Evolutionary conservation across 768 basidiomycete species (phyloP).

Genomic region (Mycena floridula): DNA sequence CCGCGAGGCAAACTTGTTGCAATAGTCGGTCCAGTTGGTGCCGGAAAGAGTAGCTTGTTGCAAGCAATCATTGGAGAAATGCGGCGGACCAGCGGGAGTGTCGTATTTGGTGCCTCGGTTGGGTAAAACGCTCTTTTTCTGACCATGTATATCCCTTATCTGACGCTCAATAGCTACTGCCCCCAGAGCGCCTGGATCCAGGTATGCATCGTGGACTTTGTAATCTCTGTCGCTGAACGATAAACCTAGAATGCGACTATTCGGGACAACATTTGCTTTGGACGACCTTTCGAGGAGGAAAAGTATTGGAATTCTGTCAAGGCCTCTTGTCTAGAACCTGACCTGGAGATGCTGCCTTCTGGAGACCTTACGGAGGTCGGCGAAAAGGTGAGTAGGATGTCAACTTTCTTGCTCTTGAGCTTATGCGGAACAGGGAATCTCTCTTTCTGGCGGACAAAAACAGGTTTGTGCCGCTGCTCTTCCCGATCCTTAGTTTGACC

Average conservation of each 20-base stretch:
- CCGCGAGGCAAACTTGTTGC: slow-evolving; percentile 77
- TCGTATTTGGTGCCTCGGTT: slow-evolving; percentile 70
- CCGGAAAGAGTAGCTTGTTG: slow-evolving; percentile 63
- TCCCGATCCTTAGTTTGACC: too few species aligned
- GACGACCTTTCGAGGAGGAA: slow-evolving; percentile 73
- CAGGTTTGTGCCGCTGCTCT: too few species aligned
- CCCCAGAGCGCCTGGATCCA: slow-evolving; percentile 92
- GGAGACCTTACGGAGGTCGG: slow-evolving; percentile 85
- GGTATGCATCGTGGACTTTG: slow-evolving; percentile 22
- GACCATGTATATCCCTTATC: too few species aligned
- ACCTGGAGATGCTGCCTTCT: slow-evolving; percentile 68
- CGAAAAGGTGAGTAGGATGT: slow-evolving; percentile 40
- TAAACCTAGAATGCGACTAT: slow-evolving; percentile 65
- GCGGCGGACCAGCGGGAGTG: slow-evolving; percentile 58
- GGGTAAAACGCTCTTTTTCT: too few species aligned
- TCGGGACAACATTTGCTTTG: slow-evolving; percentile 87
- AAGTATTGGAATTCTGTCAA: slow-evolving; percentile 77
- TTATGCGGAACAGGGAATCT: slow-evolving; percentile 54
- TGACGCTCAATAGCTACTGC: slow-evolving; percentile 28
- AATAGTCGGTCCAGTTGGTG: slow-evolving; percentile 79
- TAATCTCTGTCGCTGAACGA: slow-evolving; percentile 1
- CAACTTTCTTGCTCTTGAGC: not conserved
- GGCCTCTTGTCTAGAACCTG: slow-evolving; percentile 75
- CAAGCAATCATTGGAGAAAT: slow-evolving; percentile 82
- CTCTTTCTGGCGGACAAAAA: slow-evolving; percentile 74